Evolutionary conservation across 176 grass and related monocot species (phyloP).

Genomic region (Oryza meridionalis): DNA sequence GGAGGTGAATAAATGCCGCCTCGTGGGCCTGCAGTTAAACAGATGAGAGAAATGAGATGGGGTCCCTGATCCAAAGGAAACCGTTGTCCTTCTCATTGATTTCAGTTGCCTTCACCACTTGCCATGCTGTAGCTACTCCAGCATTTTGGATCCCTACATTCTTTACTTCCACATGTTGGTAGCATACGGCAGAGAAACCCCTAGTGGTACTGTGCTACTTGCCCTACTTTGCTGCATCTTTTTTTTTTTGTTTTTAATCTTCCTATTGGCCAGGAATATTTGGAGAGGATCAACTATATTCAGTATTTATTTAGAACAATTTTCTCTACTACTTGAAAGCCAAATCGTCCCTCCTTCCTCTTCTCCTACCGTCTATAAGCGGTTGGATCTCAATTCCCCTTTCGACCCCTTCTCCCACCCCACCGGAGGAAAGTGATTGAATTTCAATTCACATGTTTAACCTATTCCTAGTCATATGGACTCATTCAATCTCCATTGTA

Average conservation of each 20-base stretch:
- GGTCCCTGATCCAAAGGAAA: conserved; percentile 55
- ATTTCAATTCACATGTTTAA: too few species aligned
- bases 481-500: too few species aligned
- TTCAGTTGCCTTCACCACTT: conserved; percentile 20
- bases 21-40: conserved; percentile 55
- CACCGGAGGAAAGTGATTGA: too few species aligned
- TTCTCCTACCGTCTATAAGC: too few species aligned
- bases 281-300: background rate
- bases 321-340: too few species aligned
- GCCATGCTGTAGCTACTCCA: background rate
- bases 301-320: background rate
- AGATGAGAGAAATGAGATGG: background rate
- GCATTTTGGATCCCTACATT: background rate
- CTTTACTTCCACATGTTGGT: background rate
- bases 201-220: background rate
- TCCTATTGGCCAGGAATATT: background rate
- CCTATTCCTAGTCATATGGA: too few species aligned
- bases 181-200: background rate
- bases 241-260: background rate
- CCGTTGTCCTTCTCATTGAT: conserved; percentile 41
- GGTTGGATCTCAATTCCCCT: too few species aligned
- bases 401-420: too few species aligned
- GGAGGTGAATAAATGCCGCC: conserved; percentile 45
- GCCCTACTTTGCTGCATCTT: background rate
- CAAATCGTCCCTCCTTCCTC: too few species aligned